Evolutionary conservation across 2,329 filamentous ascomycete species (phyloP).

Genomic region (Magnaporthiopsis rhizophila): DNA sequence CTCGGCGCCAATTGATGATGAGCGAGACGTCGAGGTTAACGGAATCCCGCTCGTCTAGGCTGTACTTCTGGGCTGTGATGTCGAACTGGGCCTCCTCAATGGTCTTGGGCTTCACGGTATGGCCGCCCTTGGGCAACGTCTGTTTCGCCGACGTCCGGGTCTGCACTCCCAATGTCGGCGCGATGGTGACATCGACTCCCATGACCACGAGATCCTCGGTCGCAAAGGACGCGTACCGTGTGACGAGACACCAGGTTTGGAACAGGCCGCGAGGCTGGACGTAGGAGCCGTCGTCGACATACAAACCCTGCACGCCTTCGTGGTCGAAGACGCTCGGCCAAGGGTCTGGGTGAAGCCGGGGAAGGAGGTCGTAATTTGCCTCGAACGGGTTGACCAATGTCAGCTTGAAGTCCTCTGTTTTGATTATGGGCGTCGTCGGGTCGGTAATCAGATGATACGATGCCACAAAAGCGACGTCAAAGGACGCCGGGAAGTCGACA

Average conservation of each 20-base stretch:
- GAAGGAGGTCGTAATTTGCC: constrained; percentile 80
- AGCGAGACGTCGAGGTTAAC: constrained; percentile 69
- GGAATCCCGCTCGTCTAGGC: constrained; percentile 73
- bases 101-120: constrained; percentile 54
- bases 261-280: constrained; percentile 50
- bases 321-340: constrained; percentile 85
- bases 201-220: constrained; percentile 58
- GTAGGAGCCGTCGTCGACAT: constrained; percentile 14
- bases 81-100: constrained; percentile 67
- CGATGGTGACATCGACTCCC: constrained; percentile 50
- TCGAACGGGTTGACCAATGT: constrained; percentile 79
- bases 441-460: constrained; percentile 76
- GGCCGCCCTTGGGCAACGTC: constrained; percentile 30
- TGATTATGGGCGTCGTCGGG: constrained; percentile 70
- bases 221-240: constrained; percentile 70
- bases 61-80: constrained; percentile 65
- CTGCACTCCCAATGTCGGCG: constrained; percentile 44
- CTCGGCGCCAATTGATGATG: constrained; percentile 68
- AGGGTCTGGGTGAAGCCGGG: constrained; percentile 64
- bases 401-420: constrained; percentile 60
- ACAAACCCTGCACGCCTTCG: constrained; percentile 33
- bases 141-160: constrained; percentile 40
- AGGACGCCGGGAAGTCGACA: constrained; percentile 41
- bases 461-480: constrained; percentile 64
- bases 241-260: constrained; percentile 74